Evolutionary conservation across 129 eudicot genomes (phyloP), one percentile per base, ranked within the genome.

Genomic region (Escallonia herrerae): DNA sequence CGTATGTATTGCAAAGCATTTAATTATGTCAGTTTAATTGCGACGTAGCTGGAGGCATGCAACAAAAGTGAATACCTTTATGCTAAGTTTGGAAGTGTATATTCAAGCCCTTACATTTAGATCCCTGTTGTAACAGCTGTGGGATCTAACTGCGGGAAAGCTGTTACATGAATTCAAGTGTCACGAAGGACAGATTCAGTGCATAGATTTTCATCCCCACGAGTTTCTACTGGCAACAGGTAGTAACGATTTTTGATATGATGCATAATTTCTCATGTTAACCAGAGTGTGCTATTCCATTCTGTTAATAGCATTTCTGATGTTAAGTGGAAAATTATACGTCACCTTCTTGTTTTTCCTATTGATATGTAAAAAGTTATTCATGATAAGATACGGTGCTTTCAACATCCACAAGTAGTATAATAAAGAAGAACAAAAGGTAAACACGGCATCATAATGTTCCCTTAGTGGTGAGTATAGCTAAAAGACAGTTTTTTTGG

Each of bases 91-190:
- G 13, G 10, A 67, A 56, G 57, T 52, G 44, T 63, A 12, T 62
- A 45, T 58, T 56, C 12, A 60, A 41, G 51, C 47, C 48, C 56
- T 47, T 69, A 33, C 58, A 66, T 22, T 58, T 56, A 53, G 52
- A 63, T 54, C 15, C 52, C 60, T 63, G 12, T 3, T 74, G 33
- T 63, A 4, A 57, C 96, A 93, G 98, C 78, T 93, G 41, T 91
- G 98, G 98, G 98, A 93, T 78, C 71, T 93, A 79, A 93, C 98
- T 77, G 98, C 98, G 2, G 98, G 96, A 71, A 93, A 93, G 78
- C 84, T 93, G 56, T 72, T 93, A 71, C 96, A 93, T 76, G 98
- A 93, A 41, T 93, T 93, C 71, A 93, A 93, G 83, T 65, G 82
- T 76, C 98, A 93, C 62, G 98, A 93, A 62, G 98, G 98, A 71